Evolutionary conservation across 176 grass and related monocot genomes (phyloP).

Genomic region (Cenchrus purpureus): DNA sequence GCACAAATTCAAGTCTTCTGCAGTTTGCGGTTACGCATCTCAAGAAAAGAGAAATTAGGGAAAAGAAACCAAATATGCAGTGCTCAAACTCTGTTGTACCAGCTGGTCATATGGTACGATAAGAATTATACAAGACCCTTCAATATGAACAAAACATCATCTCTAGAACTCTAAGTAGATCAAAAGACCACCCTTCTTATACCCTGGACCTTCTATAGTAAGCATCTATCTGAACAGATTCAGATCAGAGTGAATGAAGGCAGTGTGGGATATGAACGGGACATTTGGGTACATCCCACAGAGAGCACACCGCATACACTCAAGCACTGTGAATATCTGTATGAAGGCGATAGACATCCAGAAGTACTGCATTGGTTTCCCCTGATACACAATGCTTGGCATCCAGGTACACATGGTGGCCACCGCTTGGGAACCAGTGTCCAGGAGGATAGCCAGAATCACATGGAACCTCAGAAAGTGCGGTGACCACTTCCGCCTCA

Average conservation of each 20-base stretch:
- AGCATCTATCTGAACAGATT: conserved; percentile 70
- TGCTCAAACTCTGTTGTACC: conserved; percentile 4
- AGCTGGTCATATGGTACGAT: background rate
- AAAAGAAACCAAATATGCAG: background rate
- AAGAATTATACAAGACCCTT: conserved; percentile 16
- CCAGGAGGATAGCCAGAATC: conserved; percentile 79
- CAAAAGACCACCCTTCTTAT: background rate
- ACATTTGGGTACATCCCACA: conserved; percentile 78
- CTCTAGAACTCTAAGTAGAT: conserved; percentile 13
- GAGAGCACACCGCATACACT: conserved; percentile 84
- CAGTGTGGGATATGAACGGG: conserved; percentile 77
- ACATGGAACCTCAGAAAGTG: conserved; percentile 95
- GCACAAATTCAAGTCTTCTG: background rate
- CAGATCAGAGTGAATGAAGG: conserved; percentile 87
- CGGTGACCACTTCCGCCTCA: conserved; percentile 78
- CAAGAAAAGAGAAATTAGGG: background rate
- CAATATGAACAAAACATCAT: conserved; percentile 14
- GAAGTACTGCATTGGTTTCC: conserved; percentile 67
- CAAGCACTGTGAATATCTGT: conserved; percentile 78
- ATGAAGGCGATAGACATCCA: conserved; percentile 75
- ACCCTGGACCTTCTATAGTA: background rate
- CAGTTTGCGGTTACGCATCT: background rate
- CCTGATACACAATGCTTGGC: conserved; percentile 70
- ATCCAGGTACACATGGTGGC: conserved; percentile 88
- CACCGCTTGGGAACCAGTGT: conserved; percentile 77